A percentile compares a stretch with the other conserved stretches of the same genome.
Evolutionary conservation across 1,139 yeast genomes (phyloP).

Genomic region (Casaregolazyma suthepensis): DNA sequence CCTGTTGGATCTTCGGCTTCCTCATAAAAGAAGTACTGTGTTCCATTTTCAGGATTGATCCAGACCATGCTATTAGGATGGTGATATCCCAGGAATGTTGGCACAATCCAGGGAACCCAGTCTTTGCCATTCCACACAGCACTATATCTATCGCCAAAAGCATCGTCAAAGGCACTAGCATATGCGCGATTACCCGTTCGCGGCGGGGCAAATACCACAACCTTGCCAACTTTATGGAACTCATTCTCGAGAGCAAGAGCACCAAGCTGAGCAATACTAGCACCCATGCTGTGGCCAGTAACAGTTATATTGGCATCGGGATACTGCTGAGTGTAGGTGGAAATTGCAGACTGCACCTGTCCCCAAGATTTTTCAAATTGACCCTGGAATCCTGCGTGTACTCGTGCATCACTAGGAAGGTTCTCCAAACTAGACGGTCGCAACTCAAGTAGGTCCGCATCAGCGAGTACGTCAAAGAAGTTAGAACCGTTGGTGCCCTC

Average conservation of each 20-base stretch:
- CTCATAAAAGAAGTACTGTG: background rate
- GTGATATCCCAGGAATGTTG: background rate
- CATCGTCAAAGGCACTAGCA: background rate
- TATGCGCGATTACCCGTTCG: background rate
- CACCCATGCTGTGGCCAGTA: background rate
- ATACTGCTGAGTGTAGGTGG: background rate
- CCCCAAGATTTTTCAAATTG: background rate
- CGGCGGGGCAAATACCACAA: background rate
- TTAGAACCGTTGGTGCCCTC: background rate
- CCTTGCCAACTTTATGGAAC: background rate
- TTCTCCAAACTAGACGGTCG: background rate
- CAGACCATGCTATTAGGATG: background rate
- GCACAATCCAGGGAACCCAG: background rate
- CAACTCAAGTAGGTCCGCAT: background rate
- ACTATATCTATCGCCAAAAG: background rate
- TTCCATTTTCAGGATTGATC: background rate
- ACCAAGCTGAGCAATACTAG: background rate
- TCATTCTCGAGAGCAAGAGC: background rate
- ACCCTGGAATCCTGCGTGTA: background rate
- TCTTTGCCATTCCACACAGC: background rate
- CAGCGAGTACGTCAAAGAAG: background rate
- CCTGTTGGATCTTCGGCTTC: background rate
- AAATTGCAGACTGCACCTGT: background rate
- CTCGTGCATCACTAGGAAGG: background rate
- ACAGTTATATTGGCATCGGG: background rate